Base-by-base conservation (phyloP, 2,329 filamentous ascomycete genomes). In the Phyllachora maydis region DNA sequence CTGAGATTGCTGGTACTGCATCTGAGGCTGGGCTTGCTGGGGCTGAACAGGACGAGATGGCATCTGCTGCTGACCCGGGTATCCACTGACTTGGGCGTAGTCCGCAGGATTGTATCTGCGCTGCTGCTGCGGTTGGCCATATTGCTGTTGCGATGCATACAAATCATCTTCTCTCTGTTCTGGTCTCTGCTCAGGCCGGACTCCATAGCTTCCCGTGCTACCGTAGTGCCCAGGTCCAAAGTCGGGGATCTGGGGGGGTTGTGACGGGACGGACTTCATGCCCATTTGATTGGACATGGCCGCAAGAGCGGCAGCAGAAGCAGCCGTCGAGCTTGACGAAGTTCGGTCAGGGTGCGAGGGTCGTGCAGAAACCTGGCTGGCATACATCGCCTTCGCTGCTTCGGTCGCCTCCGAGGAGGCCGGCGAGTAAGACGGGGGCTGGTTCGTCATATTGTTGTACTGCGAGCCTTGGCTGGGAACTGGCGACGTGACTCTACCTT, bases 31-130 rank as follows among this genome's bases (percentile, higher is more conserved):
- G 8, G 39, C 39, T 8, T 39, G 33, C 30, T 46, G 42, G 11
- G 27, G 16, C 23, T 41, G 42, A n/a, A n/a, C n/a, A n/a, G n/a
- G n/a, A n/a, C n/a, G n/a, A n/a, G n/a, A n/a, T n/a, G n/a, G n/a
- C 13, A 47, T 40, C 29, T 54, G 51, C 20, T 52, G 50, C 23
- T 46, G 47, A 26, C 32, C 37, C 21, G 45, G 48, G 33, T 59
- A 68, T 25, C 46, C 54, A 37, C 53, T 59, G 34, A 67, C 60
- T 38, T 59, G 66, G 28, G 71, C 74, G 42, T 83, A 88, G 32
- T 73, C 72, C 13, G 66, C 67, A 14, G 78, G 78, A 41, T 88
- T 78, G 43, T 88, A 88, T 35, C 66, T 67, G 19, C 67, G 55
- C 34, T 72, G 66, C 30, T 59, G 49, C 10, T 51, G 22, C 45